Base-by-base conservation (phyloP, 2,329 filamentous ascomycete genomes). In the Alternaria tenuissima region DNA sequence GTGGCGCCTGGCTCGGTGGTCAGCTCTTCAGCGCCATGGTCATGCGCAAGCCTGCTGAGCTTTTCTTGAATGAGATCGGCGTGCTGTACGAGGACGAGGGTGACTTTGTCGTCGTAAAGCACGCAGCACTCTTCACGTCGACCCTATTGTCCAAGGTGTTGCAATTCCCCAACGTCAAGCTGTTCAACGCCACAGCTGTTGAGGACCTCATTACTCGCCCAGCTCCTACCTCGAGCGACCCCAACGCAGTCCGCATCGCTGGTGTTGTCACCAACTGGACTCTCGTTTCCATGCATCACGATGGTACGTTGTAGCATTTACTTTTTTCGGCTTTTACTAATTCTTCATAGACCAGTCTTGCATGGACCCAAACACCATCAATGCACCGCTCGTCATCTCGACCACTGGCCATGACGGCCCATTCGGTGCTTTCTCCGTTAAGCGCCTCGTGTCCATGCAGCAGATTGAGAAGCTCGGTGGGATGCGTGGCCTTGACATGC, bases 311-410 rank as follows among this genome's bases (percentile, higher is more conserved):
- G n/a, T n/a, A 20, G 18, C 4, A 16, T 36, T 48, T 34, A 9
- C 34, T 12, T 43, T 39, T 52, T 9, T 18, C n/a, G 16, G 12
- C 38, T 22, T 22, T 44, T 42, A 54, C 62, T 67, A 52, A 67
- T 49, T 14, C 61, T 28, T 63, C 57, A 91, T 93, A 76, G 91
- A 94, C 78, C 93, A 96, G 83, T 91, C 88, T 63, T 97, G 93
- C 89, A 96, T 97, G 93, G 94, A 97, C 79, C 93, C 93, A 69
- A 96, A 95, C 87, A 97, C 93, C 73, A 96, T 97, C 86, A 97
- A 96, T 76, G 92, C 93, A 0, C 93, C 93, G 1, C 80, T 97
- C 60, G 84, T 97, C 75, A 91, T 97, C 82, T 93, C 89, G 59
- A 97, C 93, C 24, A 97, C 93, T 0, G 94, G 93, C 52, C 93